phyloP scores from a whole-genome alignment of 2,329 filamentous ascomycete species.

The Venturia aucupariae region DNA sequence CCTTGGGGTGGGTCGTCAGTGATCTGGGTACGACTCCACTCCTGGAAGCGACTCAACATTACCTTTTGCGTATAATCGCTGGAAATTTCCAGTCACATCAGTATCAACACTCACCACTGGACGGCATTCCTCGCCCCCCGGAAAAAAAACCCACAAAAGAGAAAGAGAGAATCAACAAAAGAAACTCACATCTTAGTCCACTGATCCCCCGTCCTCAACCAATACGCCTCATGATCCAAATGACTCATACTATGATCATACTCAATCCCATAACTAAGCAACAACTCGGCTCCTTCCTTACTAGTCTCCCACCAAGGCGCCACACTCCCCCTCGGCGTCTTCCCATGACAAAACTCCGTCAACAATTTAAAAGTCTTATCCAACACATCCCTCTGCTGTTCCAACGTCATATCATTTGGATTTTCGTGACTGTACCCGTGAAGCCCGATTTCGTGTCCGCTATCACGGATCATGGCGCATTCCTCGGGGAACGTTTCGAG shows the following conservation, averaged over 20 bases:
- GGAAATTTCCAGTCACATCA: neutral
- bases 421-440: conserved; percentile 70
- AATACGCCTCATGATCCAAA: conserved; percentile 57
- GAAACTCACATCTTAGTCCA: conserved; percentile 52
- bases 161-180: neutral
- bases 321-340: conserved; percentile 61
- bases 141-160: neutral
- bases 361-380: conserved; percentile 59
- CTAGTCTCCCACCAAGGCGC: conserved; percentile 69
- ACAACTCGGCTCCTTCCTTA: conserved; percentile 56
- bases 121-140: neutral
- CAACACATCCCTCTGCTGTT: conserved; percentile 67
- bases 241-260: conserved; percentile 62
- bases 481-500: conserved; percentile 60
- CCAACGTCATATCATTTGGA: conserved; percentile 59
- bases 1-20: conserved; percentile 49
- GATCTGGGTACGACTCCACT: neutral
- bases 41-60: neutral
- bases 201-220: conserved; percentile 51
- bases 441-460: conserved; percentile 57
- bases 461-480: conserved; percentile 49
- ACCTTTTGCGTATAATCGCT: conserved; percentile 4
- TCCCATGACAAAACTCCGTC: conserved; percentile 52
- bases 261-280: conserved; percentile 58
- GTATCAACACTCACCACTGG: too few species aligned